phyloP scores from a whole-genome alignment of 768 basidiomycete species.

The Pleurotus salmoneostramineus region DNA sequence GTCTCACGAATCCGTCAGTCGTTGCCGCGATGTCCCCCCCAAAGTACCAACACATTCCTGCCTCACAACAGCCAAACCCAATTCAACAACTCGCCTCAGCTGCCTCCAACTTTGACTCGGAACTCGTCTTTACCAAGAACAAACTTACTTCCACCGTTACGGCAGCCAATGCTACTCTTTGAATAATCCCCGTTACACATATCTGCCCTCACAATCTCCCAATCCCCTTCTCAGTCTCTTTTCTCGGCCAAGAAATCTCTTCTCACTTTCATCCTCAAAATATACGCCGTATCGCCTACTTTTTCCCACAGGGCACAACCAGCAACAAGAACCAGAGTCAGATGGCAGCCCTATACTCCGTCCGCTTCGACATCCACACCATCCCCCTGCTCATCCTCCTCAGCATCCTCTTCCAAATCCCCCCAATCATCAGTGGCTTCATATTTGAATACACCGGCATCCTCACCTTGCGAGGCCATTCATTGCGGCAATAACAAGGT shows the following conservation, averaged over 20 bases:
- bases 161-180: constrained; percentile 33
- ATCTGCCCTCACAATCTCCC: constrained; percentile 19
- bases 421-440: constrained; percentile 35
- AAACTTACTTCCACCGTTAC: constrained; percentile 18
- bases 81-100: constrained; percentile 17
- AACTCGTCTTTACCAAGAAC: constrained; percentile 12
- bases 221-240: constrained; percentile 19
- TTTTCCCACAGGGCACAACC: constrained; percentile 72
- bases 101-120: constrained; percentile 12
- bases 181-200: constrained; percentile 20
- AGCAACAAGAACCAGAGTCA: constrained; percentile 60
- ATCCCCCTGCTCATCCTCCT: not conserved
- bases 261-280: constrained; percentile 17
- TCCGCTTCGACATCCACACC: not conserved
- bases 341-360: constrained; percentile 76
- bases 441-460: constrained; percentile 57
- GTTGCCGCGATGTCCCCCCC: too few species aligned
- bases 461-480: constrained; percentile 90
- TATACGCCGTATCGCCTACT: constrained; percentile 42
- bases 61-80: constrained; percentile 17
- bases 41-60: constrained; percentile 19
- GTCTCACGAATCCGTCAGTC: not conserved
- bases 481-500: constrained; percentile 78
- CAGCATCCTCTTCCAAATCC: constrained; percentile 13
- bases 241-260: constrained; percentile 10